Evolutionary conservation across 2,329 filamentous ascomycete genomes (phyloP).

Genomic region (Penicillium sp.): DNA sequence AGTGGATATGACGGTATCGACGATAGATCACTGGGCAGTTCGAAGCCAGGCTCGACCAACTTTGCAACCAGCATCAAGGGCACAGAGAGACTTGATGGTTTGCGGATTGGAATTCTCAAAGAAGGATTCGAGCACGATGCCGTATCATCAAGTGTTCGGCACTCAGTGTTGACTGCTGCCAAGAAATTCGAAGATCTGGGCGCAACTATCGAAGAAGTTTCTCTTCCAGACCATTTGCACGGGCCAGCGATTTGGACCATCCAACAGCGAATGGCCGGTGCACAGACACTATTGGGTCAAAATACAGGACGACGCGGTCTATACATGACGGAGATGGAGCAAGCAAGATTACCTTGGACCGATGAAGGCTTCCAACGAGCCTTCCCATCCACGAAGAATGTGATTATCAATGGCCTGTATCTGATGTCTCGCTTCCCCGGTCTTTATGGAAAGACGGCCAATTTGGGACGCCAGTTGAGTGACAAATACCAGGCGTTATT

Average conservation of each 20-base stretch:
- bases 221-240: conserved; percentile 49
- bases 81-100: conserved; percentile 15
- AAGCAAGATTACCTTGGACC: conserved; percentile 49
- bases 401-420: conserved; percentile 44
- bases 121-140: conserved; percentile 48
- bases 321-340: conserved; percentile 53
- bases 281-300: conserved; percentile 45
- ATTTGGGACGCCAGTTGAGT: conserved; percentile 40
- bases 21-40: conserved; percentile 42
- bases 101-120: conserved; percentile 45
- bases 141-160: conserved; percentile 43
- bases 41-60: conserved; percentile 23
- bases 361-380: conserved; percentile 52
- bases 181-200: conserved; percentile 48
- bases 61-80: conserved; percentile 16
- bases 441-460: conserved; percentile 44
- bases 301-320: conserved; percentile 52
- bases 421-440: conserved; percentile 40
- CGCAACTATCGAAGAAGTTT: conserved; percentile 53
- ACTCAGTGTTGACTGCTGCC: conserved; percentile 46
- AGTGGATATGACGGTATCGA: conserved; percentile 54
- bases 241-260: conserved; percentile 53
- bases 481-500: conserved; percentile 45
- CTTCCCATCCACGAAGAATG: conserved; percentile 47
- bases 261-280: conserved; percentile 41